Evolutionary conservation across 352 stramenopile genomes (phyloP).

Genomic region (Albugo candida): DNA sequence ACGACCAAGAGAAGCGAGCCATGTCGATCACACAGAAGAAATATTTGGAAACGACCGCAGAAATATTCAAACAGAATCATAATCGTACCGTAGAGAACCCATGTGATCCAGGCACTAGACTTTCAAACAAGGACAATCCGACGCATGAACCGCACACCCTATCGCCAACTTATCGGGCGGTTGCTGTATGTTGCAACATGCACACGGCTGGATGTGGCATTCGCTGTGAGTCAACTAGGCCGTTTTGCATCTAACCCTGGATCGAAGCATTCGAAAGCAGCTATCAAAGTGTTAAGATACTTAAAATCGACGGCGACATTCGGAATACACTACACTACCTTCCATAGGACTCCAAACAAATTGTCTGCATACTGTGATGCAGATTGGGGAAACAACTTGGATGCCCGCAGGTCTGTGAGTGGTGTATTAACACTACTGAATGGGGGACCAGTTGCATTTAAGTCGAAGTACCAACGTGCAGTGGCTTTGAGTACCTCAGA

Average conservation of each 20-base stretch:
- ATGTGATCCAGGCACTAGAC: no score
- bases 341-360: not conserved
- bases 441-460: constrained; percentile 6
- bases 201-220: constrained; percentile 11
- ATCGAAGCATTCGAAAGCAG: not conserved
- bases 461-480: constrained; percentile 8
- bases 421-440: constrained; percentile 7
- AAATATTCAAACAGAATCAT: not conserved
- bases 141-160: constrained; percentile 2
- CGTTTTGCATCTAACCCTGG: no score
- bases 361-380: constrained; percentile 8
- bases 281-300: no score
- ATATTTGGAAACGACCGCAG: constrained; percentile 8
- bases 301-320: not conserved
- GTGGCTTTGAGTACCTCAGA: constrained; percentile 11
- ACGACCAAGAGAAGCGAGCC: not conserved
- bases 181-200: constrained; percentile 11
- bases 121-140: not conserved
- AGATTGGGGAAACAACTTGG: constrained; percentile 7
- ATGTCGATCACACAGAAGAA: constrained; percentile 10
- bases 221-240: constrained; percentile 1
- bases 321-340: not conserved
- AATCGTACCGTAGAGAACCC: no score
- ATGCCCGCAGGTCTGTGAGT: constrained; percentile 9
- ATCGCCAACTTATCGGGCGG: constrained; percentile 6